A percentile compares a stretch with the other conserved stretches of the same genome.
These are phyloP conservation scores for Letharia lupina DNA, from an alignment of 495 filamentous ascomycete genomes.

Conservation along the genomic window DNA sequence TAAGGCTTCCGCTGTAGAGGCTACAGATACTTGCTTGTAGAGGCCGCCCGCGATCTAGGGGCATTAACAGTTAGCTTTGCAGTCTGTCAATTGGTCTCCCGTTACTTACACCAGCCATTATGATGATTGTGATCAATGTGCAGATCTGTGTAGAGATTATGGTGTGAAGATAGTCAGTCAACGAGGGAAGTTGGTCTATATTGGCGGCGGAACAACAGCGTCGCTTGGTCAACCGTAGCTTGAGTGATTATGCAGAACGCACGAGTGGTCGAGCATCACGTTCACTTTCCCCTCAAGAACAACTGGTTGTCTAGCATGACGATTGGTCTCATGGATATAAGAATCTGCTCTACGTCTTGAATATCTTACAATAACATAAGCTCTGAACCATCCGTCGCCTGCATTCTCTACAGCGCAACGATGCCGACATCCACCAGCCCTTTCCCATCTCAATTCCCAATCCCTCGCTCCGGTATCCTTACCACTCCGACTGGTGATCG, in stretches of 20 bases:
- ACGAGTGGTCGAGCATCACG: not conserved
- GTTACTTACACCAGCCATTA: slow-evolving; percentile 47
- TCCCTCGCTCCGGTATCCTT: slow-evolving; percentile 60
- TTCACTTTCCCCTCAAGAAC: not conserved
- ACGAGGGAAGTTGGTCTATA: too few relatives aligned
- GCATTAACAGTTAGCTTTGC: slow-evolving; percentile 31
- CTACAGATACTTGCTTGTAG: slow-evolving; percentile 66
- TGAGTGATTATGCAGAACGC: not conserved
- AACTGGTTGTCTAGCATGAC: not conserved
- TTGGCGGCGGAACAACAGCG: not conserved
- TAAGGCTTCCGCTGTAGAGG: slow-evolving; percentile 17
- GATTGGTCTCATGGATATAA: not conserved
- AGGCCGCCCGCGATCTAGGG: slow-evolving; percentile 49
- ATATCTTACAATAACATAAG: not conserved
- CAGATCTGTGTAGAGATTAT: not conserved
- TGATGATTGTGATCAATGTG: slow-evolving; percentile 26
- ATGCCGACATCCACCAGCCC: slow-evolving; percentile 21
- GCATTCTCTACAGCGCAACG: not conserved
- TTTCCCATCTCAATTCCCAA: slow-evolving; percentile 17
- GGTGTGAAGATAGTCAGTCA: not conserved
- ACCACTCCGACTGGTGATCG: slow-evolving; percentile 64
- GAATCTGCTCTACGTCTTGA: not conserved
- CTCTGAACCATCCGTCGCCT: not conserved
- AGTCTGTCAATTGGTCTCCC: slow-evolving; percentile 29
- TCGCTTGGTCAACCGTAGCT: slow-evolving; percentile 5